Evolutionary conservation across 495 filamentous ascomycete species (phyloP), one percentile per base, ranked within the genome.

Genomic region (Astrocystis sublimbata): DNA sequence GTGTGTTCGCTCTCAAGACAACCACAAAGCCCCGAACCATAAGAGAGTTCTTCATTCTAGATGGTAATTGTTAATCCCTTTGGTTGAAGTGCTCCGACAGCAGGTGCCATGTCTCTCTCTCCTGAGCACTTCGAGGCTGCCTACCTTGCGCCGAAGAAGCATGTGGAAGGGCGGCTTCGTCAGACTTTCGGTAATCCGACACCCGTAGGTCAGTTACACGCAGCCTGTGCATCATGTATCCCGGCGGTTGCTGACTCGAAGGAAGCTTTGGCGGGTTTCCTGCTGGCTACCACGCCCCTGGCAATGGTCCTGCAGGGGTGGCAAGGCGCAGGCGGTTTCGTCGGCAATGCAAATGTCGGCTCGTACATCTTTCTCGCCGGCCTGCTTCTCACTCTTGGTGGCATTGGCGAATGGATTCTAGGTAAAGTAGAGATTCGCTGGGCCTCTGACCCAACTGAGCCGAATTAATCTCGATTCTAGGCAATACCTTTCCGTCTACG

Each of bases 121-220:
- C 75, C 81, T 19, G 86, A 88, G 68, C 77, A 81, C 5, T 89
- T 89, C 66, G 86, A 88, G 74, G 86, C 86, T 68, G 74, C 88
- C 38, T 88, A 88, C 62, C 76, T 88, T 12, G 83, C 76, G 7
- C 86, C 86, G 4, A 82, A 86, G 64, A 86, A 82, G 51, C 62
- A 57, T 7, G 79, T 81, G 26, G 71, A 74, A 41, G 81, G 80
- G 51, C 78, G 82, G 19, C 68, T 83, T 21, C 72, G 81, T 38
- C 81, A 78, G 65, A 82, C 78, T 8, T 83, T 87, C 54, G 85
- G 81, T 17, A 88, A 88, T 58, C 85, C 86, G 8, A 88, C 86
- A 5, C 86, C 86, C 8, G 68, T 88, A 53, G 50, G 50, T 53
- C 33, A 40, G 50, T 40, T 21, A 38, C 6, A 35, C 50, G 6